Conservation (phyloP, 345 rosid species). For the Geranium brycei region DNA sequence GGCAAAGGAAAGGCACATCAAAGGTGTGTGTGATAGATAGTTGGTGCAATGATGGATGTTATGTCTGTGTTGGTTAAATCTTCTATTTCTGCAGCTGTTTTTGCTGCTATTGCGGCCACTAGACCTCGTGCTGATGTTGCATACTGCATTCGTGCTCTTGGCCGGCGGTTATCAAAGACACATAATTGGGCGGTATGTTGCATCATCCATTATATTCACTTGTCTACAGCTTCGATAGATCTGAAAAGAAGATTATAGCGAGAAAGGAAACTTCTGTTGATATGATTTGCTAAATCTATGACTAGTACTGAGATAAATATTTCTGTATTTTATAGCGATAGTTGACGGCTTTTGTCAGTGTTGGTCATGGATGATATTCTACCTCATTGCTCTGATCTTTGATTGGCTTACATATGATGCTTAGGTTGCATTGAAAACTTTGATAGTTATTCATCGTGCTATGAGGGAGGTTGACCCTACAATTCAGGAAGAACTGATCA, state of each 20-base stretch:
- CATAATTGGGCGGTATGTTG: constrained; percentile 93
- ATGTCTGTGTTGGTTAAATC: neutral
- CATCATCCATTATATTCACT: neutral
- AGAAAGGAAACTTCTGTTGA: neutral
- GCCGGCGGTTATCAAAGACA: constrained; percentile 70
- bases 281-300: neutral
- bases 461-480: constrained; percentile 97
- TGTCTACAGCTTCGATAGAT: too few species aligned
- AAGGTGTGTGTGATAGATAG: constrained; percentile 27
- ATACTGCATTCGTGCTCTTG: constrained; percentile 85
- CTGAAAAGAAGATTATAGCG: too few species aligned
- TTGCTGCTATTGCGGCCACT: constrained; percentile 82
- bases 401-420: constrained; percentile 5
- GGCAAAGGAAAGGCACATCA: constrained; percentile 74
- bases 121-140: constrained; percentile 99
- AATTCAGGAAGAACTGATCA: constrained; percentile 86
- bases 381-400: neutral
- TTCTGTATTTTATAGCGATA: neutral
- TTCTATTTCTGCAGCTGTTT: constrained; percentile 49
- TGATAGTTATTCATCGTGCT: constrained; percentile 91
- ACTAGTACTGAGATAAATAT: neutral
- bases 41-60: neutral
- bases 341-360: neutral
- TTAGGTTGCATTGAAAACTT: constrained; percentile 90
- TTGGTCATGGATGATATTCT: neutral